These are phyloP conservation scores for Colletotrichum karsti DNA, from an alignment of 2,329 filamentous ascomycete genomes.

Conservation along the genomic window DNA sequence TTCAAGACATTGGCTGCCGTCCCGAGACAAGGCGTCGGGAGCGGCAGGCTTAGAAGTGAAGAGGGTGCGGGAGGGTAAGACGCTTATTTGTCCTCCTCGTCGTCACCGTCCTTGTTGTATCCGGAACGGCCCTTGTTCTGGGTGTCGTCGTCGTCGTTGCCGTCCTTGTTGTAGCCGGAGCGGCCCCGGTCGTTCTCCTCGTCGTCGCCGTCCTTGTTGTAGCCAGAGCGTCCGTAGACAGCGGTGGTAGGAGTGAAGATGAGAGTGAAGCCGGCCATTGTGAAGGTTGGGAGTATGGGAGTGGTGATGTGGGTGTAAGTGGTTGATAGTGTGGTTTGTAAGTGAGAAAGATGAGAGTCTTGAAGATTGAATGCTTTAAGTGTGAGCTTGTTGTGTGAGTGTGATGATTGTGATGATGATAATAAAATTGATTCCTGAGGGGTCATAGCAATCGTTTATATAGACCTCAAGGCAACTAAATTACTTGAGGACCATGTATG, in stretches of 20 bases:
- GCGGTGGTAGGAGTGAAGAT: constrained; percentile 40
- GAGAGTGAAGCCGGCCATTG: constrained; percentile 47
- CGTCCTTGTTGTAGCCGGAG: constrained; percentile 49
- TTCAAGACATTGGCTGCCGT: neutral
- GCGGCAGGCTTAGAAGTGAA: neutral
- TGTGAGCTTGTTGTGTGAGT: constrained; percentile 12
- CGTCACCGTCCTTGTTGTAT: constrained; percentile 54
- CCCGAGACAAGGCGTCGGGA: neutral
- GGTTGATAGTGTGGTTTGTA: constrained; percentile 34
- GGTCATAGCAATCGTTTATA: constrained; percentile 21
- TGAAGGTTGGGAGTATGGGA: constrained; percentile 34
- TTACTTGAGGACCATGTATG: neutral
- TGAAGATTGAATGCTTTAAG: neutral
- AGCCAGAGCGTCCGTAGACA: constrained; percentile 52
- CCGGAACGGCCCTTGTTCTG: constrained; percentile 53
- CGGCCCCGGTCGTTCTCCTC: constrained; percentile 44
- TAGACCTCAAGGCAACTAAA: constrained; percentile 10
- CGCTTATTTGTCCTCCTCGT: constrained; percentile 44
- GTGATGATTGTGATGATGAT: constrained; percentile 12
- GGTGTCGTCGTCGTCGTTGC: constrained; percentile 42
- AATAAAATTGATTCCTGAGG: neutral
- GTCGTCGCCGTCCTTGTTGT: constrained; percentile 48
- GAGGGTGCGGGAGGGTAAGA: constrained; percentile 7
- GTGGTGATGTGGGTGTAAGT: constrained; percentile 33
- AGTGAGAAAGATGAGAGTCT: constrained; percentile 14